Evolutionary conservation across 2,329 filamentous ascomycete genomes (phyloP).

Genomic region (Claviceps citrina): DNA sequence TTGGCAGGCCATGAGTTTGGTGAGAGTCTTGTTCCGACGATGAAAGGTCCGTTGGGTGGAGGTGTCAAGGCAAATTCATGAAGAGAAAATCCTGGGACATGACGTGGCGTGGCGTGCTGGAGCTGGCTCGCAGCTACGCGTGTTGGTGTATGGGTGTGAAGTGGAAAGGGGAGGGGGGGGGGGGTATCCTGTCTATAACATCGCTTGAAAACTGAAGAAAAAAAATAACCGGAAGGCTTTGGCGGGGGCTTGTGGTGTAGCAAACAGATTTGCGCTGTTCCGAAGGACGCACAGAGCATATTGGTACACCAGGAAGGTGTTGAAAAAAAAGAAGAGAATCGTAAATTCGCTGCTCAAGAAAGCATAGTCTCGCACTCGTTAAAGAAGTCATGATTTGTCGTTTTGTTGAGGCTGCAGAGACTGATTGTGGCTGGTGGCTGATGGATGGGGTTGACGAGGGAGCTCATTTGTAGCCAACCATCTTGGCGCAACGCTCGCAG

Average conservation of each 20-base stretch:
- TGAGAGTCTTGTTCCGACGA: too few relatives aligned
- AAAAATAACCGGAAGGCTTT: neutral
- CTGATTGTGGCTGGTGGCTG: too few relatives aligned
- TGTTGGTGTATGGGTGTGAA: neutral
- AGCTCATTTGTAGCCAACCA: constrained; percentile 46
- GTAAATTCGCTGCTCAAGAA: neutral
- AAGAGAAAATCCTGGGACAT: neutral
- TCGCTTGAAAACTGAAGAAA: neutral
- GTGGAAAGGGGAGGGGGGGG: too few relatives aligned
- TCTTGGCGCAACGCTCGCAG: constrained; percentile 47
- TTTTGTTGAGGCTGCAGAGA: too few relatives aligned
- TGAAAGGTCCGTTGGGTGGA: too few relatives aligned
- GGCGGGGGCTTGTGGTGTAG: neutral
- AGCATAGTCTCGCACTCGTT: neutral
- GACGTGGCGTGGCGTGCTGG: neutral
- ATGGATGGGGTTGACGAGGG: too few relatives aligned
- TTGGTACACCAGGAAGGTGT: too few relatives aligned
- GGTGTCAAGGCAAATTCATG: neutral
- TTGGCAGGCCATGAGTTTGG: too few relatives aligned
- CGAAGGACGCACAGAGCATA: too few relatives aligned
- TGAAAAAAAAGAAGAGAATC: neutral
- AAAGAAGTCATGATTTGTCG: too few relatives aligned
- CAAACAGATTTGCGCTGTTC: too few relatives aligned
- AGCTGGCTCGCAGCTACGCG: neutral
- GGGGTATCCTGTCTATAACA: constrained; percentile 5